These are phyloP conservation scores for Salix purpurea DNA, from an alignment of 345 rosid species.

Conservation along the genomic window DNA sequence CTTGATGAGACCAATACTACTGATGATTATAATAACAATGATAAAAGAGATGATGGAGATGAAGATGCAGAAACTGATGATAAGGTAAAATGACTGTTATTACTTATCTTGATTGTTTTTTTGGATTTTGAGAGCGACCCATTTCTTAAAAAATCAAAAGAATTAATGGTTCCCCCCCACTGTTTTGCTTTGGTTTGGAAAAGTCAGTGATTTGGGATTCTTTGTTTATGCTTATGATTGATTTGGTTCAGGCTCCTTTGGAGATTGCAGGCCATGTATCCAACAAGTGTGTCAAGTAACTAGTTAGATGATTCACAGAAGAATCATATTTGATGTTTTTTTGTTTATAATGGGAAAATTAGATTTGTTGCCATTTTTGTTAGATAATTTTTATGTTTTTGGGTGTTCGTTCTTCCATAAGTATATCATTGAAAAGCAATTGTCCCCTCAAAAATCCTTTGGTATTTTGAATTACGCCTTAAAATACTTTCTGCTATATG, in stretches of 20 bases:
- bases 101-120: not conserved
- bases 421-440: not conserved
- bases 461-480: not conserved
- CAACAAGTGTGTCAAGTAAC: not conserved
- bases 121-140: conserved; percentile 22
- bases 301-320: not conserved
- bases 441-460: not conserved
- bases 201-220: not conserved
- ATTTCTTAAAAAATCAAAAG: conserved; percentile 12
- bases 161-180: conserved; percentile 6
- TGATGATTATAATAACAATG: not conserved
- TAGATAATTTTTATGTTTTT: not conserved
- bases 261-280: not conserved
- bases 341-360: not conserved
- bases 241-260: not conserved
- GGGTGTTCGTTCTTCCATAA: not conserved
- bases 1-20: conserved; percentile 10
- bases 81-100: conserved; percentile 22
- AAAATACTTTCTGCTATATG: not conserved
- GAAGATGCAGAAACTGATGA: conserved; percentile 36
- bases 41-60: conserved; percentile 19
- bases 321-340: not conserved
- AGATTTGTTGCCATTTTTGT: not conserved
- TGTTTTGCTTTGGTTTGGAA: not conserved
- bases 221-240: not conserved